Base-by-base conservation (phyloP, 352 stramenopile genomes). In the Blastocystis sp. region DNA sequence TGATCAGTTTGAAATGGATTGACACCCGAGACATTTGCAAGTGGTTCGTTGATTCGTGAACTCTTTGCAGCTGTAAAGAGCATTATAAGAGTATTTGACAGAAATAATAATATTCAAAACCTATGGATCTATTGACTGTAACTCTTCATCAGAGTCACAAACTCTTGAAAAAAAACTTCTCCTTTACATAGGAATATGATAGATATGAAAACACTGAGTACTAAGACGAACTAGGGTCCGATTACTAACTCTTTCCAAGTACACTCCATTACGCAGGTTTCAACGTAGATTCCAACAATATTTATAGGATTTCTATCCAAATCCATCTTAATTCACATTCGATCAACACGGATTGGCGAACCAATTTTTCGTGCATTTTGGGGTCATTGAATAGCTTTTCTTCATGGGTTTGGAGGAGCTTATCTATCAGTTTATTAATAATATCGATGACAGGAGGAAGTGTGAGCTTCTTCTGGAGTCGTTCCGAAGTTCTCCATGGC, bases 391-490 rank as follows among this genome's bases (percentile, higher is more conserved):
- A 46, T 46, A 46, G 39, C 3, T 2, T 46, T 46, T 9, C 9
- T 46, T 46, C 9, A 9, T 9, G 39, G 39, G 0, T 35, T 61
- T 80, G 69, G 69, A 80, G 14, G 69, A 80, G 46, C 16, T 80
- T 2, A 54, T 37, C 19, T 63, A 63, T 63, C 16, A 65, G 37
- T 35, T 80, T 24, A 54, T 80, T 19, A 58, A 80, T 19, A 39
- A 61, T 29, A n/a, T n/a, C 5, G 27, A 80, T 58, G 29, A 80
- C 59, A 5, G 21, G 14, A 35, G 19, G 21, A 9, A 46, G 35
- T 80, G 69, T 59, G 69, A 80, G 39, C 32, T 65, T 35, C 37
- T 80, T 27, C 43, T 80, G 12, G 46, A 80, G 4, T 49, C 32
- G 11, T 80, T 59, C 27, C 61, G 16, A 43, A 21, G 12, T 19